phyloP scores from a whole-genome alignment of 2,329 filamentous ascomycete species.

The Xylariaceae sp. region DNA sequence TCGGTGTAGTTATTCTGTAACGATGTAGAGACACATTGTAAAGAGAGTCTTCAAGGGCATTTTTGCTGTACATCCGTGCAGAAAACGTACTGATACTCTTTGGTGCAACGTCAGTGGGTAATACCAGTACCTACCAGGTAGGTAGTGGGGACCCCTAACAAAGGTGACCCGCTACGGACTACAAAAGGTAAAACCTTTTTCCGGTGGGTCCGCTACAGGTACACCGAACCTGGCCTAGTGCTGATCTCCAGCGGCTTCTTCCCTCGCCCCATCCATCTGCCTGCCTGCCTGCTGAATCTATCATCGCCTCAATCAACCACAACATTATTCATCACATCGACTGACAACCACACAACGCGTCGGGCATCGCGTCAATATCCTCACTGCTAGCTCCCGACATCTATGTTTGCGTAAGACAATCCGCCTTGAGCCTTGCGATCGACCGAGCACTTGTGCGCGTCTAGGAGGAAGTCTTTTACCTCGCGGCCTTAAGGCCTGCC shows the following conservation, averaged over 20 bases:
- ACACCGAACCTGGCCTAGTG: conserved; percentile 34
- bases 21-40: too few species aligned
- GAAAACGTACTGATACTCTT: too few species aligned
- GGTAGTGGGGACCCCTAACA: too few species aligned
- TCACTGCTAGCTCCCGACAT: conserved; percentile 32
- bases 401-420: conserved; percentile 28
- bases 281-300: background rate
- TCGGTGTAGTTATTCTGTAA: too few species aligned
- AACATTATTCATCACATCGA: conserved; percentile 32
- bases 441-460: conserved; percentile 20
- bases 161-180: background rate
- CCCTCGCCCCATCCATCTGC: conserved; percentile 20
- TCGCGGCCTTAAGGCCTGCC: conserved; percentile 36
- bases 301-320: conserved; percentile 35
- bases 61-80: too few species aligned
- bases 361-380: conserved; percentile 41
- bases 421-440: conserved; percentile 28
- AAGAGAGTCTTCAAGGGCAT: too few species aligned
- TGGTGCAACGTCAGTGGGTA: too few species aligned
- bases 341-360: conserved; percentile 45
- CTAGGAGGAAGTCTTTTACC: conserved; percentile 21
- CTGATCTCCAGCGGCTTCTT: conserved; percentile 26
- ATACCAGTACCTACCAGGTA: too few species aligned
- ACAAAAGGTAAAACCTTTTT: conserved; percentile 19
- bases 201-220: conserved; percentile 16